Conservation (phyloP, 768 basidiomycete genomes). For the Phaffia tasmanica region DNA sequence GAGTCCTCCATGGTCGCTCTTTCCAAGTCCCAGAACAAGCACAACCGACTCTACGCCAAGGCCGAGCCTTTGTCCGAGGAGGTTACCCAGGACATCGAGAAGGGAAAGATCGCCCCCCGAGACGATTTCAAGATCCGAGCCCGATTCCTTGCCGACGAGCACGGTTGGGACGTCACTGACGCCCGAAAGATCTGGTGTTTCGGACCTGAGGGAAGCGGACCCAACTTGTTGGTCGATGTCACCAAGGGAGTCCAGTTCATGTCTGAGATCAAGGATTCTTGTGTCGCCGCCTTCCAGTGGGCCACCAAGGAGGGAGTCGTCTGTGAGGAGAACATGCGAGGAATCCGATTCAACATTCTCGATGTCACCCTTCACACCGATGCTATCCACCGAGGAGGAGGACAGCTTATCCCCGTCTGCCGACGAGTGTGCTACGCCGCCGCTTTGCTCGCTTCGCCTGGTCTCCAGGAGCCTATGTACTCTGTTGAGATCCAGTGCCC, state of each 20-base stretch:
- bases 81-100: conserved; percentile 82
- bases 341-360: conserved; percentile 86
- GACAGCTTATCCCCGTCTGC: conserved; percentile 90
- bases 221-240: conserved; percentile 92
- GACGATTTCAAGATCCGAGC: conserved; percentile 98
- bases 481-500: conserved; percentile 96
- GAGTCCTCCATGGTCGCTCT: conserved; percentile 93
- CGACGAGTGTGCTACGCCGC: conserved; percentile 95
- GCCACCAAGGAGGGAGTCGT: conserved; percentile 96
- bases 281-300: conserved; percentile 98
- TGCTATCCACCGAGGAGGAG: conserved; percentile 98
- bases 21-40: conserved; percentile 99
- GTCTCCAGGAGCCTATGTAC: conserved; percentile 93
- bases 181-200: conserved; percentile 99
- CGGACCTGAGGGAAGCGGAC: conserved; percentile 94
- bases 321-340: conserved; percentile 97
- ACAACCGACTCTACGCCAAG: conserved; percentile 94
- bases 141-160: conserved; percentile 88
- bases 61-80: conserved; percentile 90
- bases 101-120: conserved; percentile 69
- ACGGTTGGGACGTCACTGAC: conserved; percentile 97
- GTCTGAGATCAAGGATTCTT: conserved; percentile 99
- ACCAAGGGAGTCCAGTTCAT: conserved; percentile 84
- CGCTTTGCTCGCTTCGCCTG: conserved; percentile 77
- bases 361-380: conserved; percentile 92